Evolutionary conservation across 768 basidiomycete genomes (phyloP).

Genomic region (Phylloporus arenicola): DNA sequence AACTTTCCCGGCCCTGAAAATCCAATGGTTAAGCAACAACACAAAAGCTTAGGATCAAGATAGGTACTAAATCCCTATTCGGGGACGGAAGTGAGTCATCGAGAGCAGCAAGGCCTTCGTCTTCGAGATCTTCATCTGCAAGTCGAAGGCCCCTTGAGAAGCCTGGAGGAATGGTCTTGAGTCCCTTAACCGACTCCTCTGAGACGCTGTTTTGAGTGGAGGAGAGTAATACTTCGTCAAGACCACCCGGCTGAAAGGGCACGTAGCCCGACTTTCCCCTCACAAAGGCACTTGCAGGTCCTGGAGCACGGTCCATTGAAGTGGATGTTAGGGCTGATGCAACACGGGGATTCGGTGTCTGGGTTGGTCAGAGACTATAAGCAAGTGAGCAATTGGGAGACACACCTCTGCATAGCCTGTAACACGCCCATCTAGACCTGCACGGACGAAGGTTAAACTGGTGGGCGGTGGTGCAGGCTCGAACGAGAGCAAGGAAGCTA

Average conservation of each 20-base stretch:
- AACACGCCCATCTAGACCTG: slow-evolving; percentile 75
- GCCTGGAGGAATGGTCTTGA: slow-evolving; percentile 77
- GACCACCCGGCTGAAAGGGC: slow-evolving; percentile 92
- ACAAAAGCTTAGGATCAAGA: slow-evolving; percentile 3
- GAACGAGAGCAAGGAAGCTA: slow-evolving; percentile 59
- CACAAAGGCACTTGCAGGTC: slow-evolving; percentile 74
- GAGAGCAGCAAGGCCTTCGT: slow-evolving; percentile 36
- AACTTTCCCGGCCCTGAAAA: slow-evolving; percentile 16
- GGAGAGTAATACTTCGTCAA: slow-evolving; percentile 55
- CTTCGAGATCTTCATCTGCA: slow-evolving; percentile 49
- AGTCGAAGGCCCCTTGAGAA: slow-evolving; percentile 75
- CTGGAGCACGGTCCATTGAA: slow-evolving; percentile 80
- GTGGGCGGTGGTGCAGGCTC: slow-evolving; percentile 75
- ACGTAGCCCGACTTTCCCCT: slow-evolving; percentile 90
- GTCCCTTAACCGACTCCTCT: slow-evolving; percentile 36
- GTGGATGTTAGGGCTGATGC: slow-evolving; percentile 78
- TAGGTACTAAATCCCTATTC: slow-evolving; percentile 14
- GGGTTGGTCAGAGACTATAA: slow-evolving; percentile 5
- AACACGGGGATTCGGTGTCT: slow-evolving; percentile 54
- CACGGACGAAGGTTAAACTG: slow-evolving; percentile 62
- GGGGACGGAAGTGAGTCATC: slow-evolving; percentile 15
- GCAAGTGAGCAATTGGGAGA: slow-evolving; percentile 6
- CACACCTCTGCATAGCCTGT: slow-evolving; percentile 77
- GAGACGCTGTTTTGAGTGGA: slow-evolving; percentile 25
- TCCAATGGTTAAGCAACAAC: slow-evolving; percentile 22